Conservation (phyloP, 495 filamentous ascomycete species). For the Penicillium egyptiacum region DNA sequence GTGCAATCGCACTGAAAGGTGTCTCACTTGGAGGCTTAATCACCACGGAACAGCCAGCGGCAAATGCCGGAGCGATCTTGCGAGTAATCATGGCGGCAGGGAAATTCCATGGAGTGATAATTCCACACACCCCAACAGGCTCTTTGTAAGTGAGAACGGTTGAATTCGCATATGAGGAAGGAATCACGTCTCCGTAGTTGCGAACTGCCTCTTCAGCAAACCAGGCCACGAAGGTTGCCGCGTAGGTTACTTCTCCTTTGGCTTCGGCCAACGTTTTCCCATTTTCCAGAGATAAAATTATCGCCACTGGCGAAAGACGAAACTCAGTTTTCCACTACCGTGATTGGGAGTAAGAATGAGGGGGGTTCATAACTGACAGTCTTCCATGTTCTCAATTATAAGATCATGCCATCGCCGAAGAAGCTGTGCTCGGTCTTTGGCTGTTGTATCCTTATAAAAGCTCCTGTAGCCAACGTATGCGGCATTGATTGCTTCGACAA, state of each 20-base stretch:
- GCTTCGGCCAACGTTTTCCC: constrained; percentile 66
- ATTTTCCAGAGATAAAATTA: constrained; percentile 44
- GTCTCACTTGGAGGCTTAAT: constrained; percentile 52
- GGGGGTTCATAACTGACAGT: too few relatives aligned
- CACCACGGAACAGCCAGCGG: constrained; percentile 51
- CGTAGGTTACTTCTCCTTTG: constrained; percentile 60
- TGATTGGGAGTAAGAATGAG: too few relatives aligned
- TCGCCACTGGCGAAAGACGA: too few relatives aligned
- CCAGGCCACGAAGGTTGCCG: constrained; percentile 65
- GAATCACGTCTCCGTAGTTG: constrained; percentile 65
- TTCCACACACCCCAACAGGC: constrained; percentile 38
- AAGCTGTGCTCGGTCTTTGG: background rate
- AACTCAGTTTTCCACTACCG: too few relatives aligned
- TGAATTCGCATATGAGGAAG: constrained; percentile 52
- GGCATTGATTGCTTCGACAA: background rate
- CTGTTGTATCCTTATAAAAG: background rate
- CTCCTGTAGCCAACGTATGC: background rate
- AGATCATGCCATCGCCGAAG: background rate
- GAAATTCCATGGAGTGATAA: constrained; percentile 69
- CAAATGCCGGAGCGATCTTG: constrained; percentile 63
- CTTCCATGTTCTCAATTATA: background rate
- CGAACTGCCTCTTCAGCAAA: constrained; percentile 64
- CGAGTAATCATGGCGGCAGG: constrained; percentile 36
- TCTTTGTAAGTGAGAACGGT: constrained; percentile 32
- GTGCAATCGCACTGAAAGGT: constrained; percentile 45